Conservation (phyloP, 768 basidiomycete genomes). For the Boletales sp. region DNA sequence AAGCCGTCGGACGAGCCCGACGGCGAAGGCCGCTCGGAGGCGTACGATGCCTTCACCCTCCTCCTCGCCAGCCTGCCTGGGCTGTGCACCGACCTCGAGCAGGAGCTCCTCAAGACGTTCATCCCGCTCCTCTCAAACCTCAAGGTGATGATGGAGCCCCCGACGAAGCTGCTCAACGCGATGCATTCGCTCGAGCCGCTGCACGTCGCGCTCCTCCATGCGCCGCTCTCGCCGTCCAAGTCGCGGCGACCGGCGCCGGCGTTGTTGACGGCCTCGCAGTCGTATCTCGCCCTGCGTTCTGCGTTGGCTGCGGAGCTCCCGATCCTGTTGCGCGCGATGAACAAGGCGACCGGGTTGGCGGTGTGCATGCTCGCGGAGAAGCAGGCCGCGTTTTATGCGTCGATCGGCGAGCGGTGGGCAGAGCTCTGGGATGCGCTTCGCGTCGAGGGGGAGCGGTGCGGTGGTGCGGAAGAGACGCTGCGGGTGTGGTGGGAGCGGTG, state of each 20-base stretch:
- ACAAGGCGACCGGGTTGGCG: slow-evolving; percentile 54
- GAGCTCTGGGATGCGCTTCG: slow-evolving; percentile 84
- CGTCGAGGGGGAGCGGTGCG: slow-evolving; percentile 67
- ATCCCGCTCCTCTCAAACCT: slow-evolving; percentile 57
- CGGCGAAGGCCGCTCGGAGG: slow-evolving; percentile 43
- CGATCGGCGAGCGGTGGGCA: slow-evolving; percentile 63
- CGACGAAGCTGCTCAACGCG: slow-evolving; percentile 61
- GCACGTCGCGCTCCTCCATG: slow-evolving; percentile 66
- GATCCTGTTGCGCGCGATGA: slow-evolving; percentile 51
- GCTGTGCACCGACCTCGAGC: slow-evolving; percentile 51
- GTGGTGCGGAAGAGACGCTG: slow-evolving; percentile 64
- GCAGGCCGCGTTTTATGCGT: slow-evolving; percentile 59
- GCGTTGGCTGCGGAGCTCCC: slow-evolving; percentile 74
- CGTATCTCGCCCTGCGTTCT: slow-evolving; percentile 72
- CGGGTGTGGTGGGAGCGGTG: slow-evolving; percentile 70
- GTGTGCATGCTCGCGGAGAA: slow-evolving; percentile 51
- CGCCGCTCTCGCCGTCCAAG: slow-evolving; percentile 58
- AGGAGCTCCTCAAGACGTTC: slow-evolving; percentile 48
- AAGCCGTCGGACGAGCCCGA: slow-evolving; percentile 13
- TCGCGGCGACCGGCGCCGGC: slow-evolving; percentile 54
- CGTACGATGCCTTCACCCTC: slow-evolving; percentile 66
- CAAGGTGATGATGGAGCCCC: slow-evolving; percentile 56
- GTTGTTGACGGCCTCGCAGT: slow-evolving; percentile 69
- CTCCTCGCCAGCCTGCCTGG: slow-evolving; percentile 56
- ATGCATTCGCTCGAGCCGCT: slow-evolving; percentile 74